phyloP scores from a whole-genome alignment of 768 basidiomycete species.

The Hirschioporus abietinus region DNA sequence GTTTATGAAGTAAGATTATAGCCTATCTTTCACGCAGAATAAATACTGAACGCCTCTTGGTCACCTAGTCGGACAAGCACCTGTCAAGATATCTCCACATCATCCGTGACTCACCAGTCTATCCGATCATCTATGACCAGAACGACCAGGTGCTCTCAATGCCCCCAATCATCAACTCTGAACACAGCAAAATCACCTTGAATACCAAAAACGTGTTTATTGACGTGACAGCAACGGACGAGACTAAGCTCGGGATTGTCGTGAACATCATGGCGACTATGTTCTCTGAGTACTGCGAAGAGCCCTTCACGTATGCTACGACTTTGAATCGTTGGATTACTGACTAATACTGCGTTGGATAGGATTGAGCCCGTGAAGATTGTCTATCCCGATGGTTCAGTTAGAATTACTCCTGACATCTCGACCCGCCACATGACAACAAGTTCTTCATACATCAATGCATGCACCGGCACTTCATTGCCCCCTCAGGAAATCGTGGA shows the following conservation, averaged over 20 bases:
- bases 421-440: constrained; percentile 65
- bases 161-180: constrained; percentile 98
- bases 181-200: constrained; percentile 94
- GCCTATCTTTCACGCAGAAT: background rate
- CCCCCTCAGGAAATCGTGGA: constrained; percentile 56
- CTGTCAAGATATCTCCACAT: constrained; percentile 85
- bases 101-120: constrained; percentile 91
- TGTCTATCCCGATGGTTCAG: constrained; percentile 69
- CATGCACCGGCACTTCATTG: constrained; percentile 84
- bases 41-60: background rate
- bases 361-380: constrained; percentile 95
- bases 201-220: constrained; percentile 94
- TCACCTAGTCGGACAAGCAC: constrained; percentile 80
- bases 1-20: constrained; percentile 72
- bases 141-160: constrained; percentile 87
- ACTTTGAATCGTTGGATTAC: background rate
- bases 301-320: constrained; percentile 79
- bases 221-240: constrained; percentile 94
- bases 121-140: constrained; percentile 95
- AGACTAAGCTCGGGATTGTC: constrained; percentile 94
- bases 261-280: constrained; percentile 93
- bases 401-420: constrained; percentile 76
- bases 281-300: constrained; percentile 95
- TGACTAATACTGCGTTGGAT: constrained; percentile 5
- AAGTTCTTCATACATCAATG: constrained; percentile 89